Evolutionary conservation across 1,139 yeast species (phyloP), one percentile per base, ranked within the genome.

Genomic region (Spathaspora sp.): DNA sequence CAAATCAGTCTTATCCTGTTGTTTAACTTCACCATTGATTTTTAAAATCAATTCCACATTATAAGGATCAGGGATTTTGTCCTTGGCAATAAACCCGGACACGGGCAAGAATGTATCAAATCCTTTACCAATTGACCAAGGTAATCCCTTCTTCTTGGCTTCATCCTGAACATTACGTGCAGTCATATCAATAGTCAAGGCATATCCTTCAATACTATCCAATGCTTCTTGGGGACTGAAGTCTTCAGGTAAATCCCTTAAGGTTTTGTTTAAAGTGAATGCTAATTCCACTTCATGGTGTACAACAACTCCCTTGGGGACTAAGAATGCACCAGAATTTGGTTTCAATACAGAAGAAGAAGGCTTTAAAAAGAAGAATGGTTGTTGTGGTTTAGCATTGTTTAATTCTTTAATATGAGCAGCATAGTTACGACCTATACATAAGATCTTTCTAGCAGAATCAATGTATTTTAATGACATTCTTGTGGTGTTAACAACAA

Each of bases 51-150:
- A 74, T 47, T 78, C 78, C 9, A 82, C 91, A 43, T 84, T 76
- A 59, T 88, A 82, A 2, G 95, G 95, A 56, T 88, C 89, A 2
- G 85, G 78, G 49, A 90, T 81, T 52, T 74, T 65, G 2, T 64
- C 65, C 60, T 86, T 86, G 10, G 91, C 79, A 48, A 93, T 84
- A 55, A 82, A 81, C 24, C 72, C 67, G 7, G 95, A 84, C 18
- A 93, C 67, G 1, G 99, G 99, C 61, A 89, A 74, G 64, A 93
- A 93, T 0, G 99, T 93, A 62, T 93, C 99, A 63, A 90, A 93
- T 0, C 99, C 99, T 65, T 93, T 95, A 36, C 95, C 96, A 56
- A 91, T 89, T 4, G 95, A 71, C 99, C 99, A 93, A 11, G 99
- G 99, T 47, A 93, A 76, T 1, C 99, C 98, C 65, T 89, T 89